A percentile compares a stretch with the other conserved stretches of the same genome.
Conservation (phyloP, 2,329 filamentous ascomycete species). For the Ophioceras dolichostomum region DNA sequence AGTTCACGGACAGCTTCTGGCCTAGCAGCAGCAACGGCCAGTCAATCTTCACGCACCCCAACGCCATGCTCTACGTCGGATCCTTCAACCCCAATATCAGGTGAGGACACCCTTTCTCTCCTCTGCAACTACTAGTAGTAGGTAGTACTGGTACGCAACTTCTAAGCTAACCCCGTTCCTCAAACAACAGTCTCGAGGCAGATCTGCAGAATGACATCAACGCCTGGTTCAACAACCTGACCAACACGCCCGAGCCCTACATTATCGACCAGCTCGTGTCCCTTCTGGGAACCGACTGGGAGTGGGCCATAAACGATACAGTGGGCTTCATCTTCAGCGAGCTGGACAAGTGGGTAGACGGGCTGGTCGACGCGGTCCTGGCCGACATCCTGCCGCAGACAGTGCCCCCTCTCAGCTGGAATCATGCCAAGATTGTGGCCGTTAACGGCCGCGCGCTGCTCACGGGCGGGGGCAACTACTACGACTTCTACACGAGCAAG, state of each 20-base stretch:
- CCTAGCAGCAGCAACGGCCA: background rate
- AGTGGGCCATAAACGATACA: background rate
- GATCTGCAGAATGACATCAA: background rate
- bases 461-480: slow-evolving; percentile 1
- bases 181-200: background rate
- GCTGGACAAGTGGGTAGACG: background rate
- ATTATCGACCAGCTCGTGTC: no score
- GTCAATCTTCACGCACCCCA: background rate
- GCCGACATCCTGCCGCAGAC: no score
- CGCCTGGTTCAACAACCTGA: background rate
- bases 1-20: background rate
- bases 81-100: background rate
- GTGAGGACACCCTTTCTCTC: no score
- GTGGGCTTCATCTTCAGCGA: background rate
- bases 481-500: background rate
- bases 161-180: no score
- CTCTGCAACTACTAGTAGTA: no score
- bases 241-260: no score
- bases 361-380: background rate
- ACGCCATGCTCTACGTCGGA: slow-evolving; percentile 1
- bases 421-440: slow-evolving; percentile 2
- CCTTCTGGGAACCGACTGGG: no score
- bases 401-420: background rate
- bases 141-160: no score
- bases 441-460: slow-evolving; percentile 1